Percentiles rank a stretch among this genome's conserved stretches.
phyloP scores from a whole-genome alignment of 495 filamentous ascomycete genomes.

The Podospora australis region DNA sequence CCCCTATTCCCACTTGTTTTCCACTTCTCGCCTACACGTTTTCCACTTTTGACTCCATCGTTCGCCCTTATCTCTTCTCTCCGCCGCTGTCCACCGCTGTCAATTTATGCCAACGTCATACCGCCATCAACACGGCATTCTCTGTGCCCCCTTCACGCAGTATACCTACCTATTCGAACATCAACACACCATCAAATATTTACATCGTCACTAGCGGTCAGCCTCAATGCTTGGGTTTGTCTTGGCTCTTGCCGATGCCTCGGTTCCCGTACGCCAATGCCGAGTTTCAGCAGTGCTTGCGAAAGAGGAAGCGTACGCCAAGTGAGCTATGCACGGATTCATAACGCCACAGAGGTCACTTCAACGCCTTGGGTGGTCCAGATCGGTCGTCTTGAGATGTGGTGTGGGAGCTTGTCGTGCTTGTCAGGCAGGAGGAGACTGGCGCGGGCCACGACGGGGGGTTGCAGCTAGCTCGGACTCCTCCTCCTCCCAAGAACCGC shows the following conservation, averaged over 20 bases:
- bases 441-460: too few relatives aligned
- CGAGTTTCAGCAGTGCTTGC: not conserved
- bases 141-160: too few relatives aligned
- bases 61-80: too few relatives aligned
- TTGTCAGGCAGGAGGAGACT: too few relatives aligned
- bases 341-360: not conserved
- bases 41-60: too few relatives aligned
- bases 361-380: not conserved
- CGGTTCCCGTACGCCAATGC: not conserved
- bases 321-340: not conserved
- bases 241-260: not conserved
- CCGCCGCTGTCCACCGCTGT: too few relatives aligned
- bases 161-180: too few relatives aligned
- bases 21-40: too few relatives aligned
- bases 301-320: not conserved
- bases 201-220: not conserved
- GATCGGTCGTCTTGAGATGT: not conserved
- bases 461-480: not conserved
- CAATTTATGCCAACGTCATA: too few relatives aligned
- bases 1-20: not conserved
- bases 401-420: too few relatives aligned
- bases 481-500: not conserved
- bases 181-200: not conserved
- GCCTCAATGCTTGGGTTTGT: not conserved
- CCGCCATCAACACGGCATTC: too few relatives aligned